These are phyloP conservation scores for Carex arenaria DNA, from an alignment of 202 grass and related monocot genomes.

Conservation along the genomic window DNA sequence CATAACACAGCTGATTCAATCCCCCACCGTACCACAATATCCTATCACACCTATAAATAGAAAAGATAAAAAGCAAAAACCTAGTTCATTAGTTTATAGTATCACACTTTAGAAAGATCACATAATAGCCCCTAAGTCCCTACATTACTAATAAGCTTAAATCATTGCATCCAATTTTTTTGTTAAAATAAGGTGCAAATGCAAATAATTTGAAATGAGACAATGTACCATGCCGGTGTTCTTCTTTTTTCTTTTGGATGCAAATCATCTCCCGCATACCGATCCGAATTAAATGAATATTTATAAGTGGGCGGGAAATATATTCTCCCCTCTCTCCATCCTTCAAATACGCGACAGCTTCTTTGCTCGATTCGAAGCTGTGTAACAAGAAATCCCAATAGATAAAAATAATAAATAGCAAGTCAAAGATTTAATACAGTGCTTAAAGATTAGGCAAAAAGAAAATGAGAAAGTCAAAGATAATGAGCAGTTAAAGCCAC, in stretches of 20 bases:
- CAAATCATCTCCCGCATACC: slow-evolving; percentile 81
- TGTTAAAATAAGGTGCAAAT: neutral
- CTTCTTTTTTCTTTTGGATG: slow-evolving; percentile 77
- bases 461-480: neutral
- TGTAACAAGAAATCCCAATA: neutral
- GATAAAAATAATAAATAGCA: slow-evolving; percentile 1
- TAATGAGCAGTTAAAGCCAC: neutral
- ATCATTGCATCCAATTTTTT: neutral
- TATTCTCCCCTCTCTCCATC: slow-evolving; percentile 93
- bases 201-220: neutral
- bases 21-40: slow-evolving; percentile 91
- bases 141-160: neutral
- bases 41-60: slow-evolving; percentile 78
- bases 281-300: slow-evolving; percentile 87
- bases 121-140: neutral
- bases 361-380: slow-evolving; percentile 92
- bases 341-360: slow-evolving; percentile 72
- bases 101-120: neutral
- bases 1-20: slow-evolving; percentile 71
- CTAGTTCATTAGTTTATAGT: neutral
- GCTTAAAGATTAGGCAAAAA: neutral
- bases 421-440: neutral
- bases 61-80: neutral
- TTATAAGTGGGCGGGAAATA: slow-evolving; percentile 96
- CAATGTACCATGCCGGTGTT: slow-evolving; percentile 80